A percentile compares a stretch with the other conserved stretches of the same genome.
Evolutionary conservation across 495 filamentous ascomycete species (phyloP).

Genomic region (Neurospora discreta): DNA sequence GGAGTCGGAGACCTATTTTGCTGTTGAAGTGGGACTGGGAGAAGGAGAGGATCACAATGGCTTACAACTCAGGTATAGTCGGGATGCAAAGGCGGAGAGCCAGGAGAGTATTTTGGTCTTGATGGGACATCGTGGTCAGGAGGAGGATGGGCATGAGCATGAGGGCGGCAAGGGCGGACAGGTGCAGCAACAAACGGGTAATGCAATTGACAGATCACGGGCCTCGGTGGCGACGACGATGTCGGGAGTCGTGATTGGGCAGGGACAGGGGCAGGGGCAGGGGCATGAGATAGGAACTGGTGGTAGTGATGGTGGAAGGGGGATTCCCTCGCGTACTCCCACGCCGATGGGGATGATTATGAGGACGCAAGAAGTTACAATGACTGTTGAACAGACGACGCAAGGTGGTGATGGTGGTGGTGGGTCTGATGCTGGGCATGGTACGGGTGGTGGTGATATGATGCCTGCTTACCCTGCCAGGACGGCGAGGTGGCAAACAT

Average conservation of each 20-base stretch:
- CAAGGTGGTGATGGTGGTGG: neutral
- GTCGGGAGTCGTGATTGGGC: neutral
- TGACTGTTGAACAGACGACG: neutral
- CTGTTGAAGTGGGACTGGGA: neutral
- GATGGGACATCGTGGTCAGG: neutral
- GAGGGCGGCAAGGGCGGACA: too few relatives aligned
- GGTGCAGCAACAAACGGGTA: too few relatives aligned
- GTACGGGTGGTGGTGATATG: neutral
- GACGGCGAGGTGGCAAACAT: neutral
- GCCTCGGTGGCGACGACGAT: neutral
- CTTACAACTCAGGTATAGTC: neutral
- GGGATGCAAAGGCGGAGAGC: neutral
- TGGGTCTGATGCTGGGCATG: neutral
- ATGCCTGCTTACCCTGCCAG: neutral
- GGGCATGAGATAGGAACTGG: neutral
- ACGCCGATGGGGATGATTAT: neutral
- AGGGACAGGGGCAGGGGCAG: neutral
- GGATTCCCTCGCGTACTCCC: neutral
- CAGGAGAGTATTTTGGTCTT: neutral
- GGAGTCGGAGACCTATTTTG: neutral
- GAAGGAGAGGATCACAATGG: neutral
- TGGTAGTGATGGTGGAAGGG: neutral
- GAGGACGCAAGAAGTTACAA: neutral
- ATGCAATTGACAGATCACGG: neutral
- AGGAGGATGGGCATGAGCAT: neutral